A percentile compares a stretch with the other conserved stretches of the same genome.
Conservation (phyloP, 1,284 basidiomycete genomes). For the Taiwanofungus camphoratus region DNA sequence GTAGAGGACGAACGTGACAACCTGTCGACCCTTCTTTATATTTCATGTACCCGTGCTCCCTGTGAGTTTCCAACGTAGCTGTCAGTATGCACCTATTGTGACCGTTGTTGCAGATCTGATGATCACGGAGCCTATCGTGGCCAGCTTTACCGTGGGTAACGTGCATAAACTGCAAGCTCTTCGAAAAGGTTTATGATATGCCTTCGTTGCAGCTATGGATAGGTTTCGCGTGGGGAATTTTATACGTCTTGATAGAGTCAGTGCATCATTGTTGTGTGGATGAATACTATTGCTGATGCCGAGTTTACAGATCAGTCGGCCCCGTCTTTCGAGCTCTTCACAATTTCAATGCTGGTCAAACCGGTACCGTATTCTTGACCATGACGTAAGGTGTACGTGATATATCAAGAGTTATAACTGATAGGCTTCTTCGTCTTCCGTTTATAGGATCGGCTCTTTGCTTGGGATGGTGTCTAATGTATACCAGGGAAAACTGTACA, state of each 20-base stretch:
- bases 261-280: slow-evolving; percentile 17
- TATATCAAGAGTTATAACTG: too few species aligned
- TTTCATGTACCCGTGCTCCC: slow-evolving; percentile 65
- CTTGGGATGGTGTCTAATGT: slow-evolving; percentile 4
- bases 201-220: slow-evolving; percentile 53
- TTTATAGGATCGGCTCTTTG: too few species aligned
- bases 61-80: slow-evolving; percentile 34
- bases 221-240: slow-evolving; percentile 74
- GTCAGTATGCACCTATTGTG: slow-evolving; percentile 1
- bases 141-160: slow-evolving; percentile 58
- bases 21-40: slow-evolving; percentile 51
- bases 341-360: slow-evolving; percentile 56
- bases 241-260: slow-evolving; percentile 64
- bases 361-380: slow-evolving; percentile 57
- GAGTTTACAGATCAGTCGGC: not conserved
- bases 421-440: too few species aligned
- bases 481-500: slow-evolving; percentile 3
- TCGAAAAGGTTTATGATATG: slow-evolving; percentile 2
- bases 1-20: slow-evolving; percentile 59
- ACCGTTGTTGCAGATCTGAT: slow-evolving; percentile 42
- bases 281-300: not conserved
- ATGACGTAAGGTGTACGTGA: slow-evolving; percentile 43
- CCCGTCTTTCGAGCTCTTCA: slow-evolving; percentile 44
- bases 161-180: not conserved
- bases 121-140: slow-evolving; percentile 72